Base-by-base conservation (phyloP, 2,329 filamentous ascomycete species). In the Aspergillus chevalieri region DNA sequence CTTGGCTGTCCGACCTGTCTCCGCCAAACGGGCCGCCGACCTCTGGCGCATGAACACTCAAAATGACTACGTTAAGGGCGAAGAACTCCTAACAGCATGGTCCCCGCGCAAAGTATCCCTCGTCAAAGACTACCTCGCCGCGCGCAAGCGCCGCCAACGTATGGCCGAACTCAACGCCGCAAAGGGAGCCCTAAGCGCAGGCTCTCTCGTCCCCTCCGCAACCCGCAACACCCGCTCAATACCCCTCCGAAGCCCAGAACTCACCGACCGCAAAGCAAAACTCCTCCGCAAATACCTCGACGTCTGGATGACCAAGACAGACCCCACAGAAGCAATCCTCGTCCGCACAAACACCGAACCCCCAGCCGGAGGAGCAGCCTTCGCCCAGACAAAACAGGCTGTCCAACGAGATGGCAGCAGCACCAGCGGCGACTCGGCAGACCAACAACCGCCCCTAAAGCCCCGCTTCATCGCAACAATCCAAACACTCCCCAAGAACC, bases 21-120 rank as follows among this genome's bases (percentile, higher is more conserved):
- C 90, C 2, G 90, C 95, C 46, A 96, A 96, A 70, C 82, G 89
- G 43, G 89, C 90, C 0, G 89, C 89, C 3, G 93, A 98, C 65
- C 77, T 98, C 10, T 98, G 93, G 93, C 83, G 93, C 48, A 89
- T 97, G 83, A 94, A 90, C 67, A 97, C 91, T 14, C 85, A 89
- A 52, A 87, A 95, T 61, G 89, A 95, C 66, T 97, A 96, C 64
- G 88, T 98, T 60, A 96, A 95, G 68, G 93, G 93, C 48, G 91
- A 98, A 70, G 93, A 98, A 68, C 79, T 85, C 44, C 76, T 98
- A 36, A 83, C 78, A 2, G 83, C 84, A 49, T 98, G 93, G 93
- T 83, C 85, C 6, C 92, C 93, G 2, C 82, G 93, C 39, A 90
- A 93, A 33, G 87, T 97, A 2, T 94, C 89, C 0, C 74, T 98